A percentile compares a stretch with the other conserved stretches of the same genome.
These are phyloP conservation scores for Pelargonium cotyledonis DNA, from an alignment of 441 rosid genomes.

Conservation along the genomic window DNA sequence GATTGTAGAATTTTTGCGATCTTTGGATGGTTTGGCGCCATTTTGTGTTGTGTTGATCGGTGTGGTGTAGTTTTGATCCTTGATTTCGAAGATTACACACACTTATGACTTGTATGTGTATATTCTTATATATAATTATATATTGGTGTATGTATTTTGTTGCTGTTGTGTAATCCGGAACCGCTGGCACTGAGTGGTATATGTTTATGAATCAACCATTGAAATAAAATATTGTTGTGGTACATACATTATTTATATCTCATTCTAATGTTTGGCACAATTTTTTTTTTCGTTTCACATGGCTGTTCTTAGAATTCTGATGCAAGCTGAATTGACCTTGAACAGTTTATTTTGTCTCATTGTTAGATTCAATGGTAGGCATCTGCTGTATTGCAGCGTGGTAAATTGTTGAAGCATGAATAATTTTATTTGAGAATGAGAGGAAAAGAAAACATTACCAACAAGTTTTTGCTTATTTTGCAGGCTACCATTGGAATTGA, in stretches of 20 bases:
- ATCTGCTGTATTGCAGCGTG: no score
- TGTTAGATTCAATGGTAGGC: background rate
- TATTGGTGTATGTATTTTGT: background rate
- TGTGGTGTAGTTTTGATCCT: background rate
- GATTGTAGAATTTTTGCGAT: no score
- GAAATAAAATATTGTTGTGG: background rate
- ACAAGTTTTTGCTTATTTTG: conserved; percentile 8
- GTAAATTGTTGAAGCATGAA: background rate
- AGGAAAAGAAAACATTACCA: background rate
- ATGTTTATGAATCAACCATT: background rate
- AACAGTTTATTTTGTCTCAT: background rate
- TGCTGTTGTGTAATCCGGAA: background rate
- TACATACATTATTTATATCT: background rate
- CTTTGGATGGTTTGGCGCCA: no score
- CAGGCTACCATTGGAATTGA: conserved; percentile 74
- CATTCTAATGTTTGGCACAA: background rate
- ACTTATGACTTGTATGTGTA: background rate
- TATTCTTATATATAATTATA: background rate
- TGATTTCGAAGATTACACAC: background rate
- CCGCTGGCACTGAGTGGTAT: background rate
- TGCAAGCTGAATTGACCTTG: background rate
- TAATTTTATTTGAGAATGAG: background rate
- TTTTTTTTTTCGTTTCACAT: background rate
- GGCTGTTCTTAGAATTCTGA: background rate
- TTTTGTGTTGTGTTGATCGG: background rate